Evolutionary conservation across 495 filamentous ascomycete genomes (phyloP), one percentile per base, ranked within the genome.

Genomic region (Penicillium chermesinum): DNA sequence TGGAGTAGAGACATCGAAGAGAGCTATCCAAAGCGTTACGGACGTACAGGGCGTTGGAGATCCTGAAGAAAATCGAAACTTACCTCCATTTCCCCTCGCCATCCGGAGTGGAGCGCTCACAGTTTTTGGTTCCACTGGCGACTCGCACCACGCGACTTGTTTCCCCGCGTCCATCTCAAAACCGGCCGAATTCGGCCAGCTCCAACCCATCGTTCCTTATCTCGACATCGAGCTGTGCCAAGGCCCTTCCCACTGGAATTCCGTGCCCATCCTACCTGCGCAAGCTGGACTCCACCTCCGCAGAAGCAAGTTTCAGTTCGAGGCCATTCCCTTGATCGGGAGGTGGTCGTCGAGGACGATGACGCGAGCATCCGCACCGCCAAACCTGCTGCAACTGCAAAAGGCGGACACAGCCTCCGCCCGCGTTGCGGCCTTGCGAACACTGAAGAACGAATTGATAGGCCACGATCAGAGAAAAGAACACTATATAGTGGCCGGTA

Each of bases 381-480:
- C 82, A 19, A 72, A 85, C 49, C 71, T 89, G 43, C 65, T 78
- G 21, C 77, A 86, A 64, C 74, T 89, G 49, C 74, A 75, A 42
- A 78, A 70, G 55, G 73, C 83, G 35, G 78, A 75, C 42, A 81
- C 80, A 50, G 64, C 76, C 49, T 70, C 74, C 3, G 74, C 80
- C 36, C 86, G 88, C 58, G 73, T 84, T 21, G 71, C 71, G 34
- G 77, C 80, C 40, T 76, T 98, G 35, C 78, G 81, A 38, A 69
- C 73, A 20, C 65, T 97, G 12, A 98, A 95, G 73, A 90, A 96
- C 65, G 86, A 94, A 47, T 72, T 93, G 35, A 81, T 95, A 54
- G 93, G 93, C 25, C 89, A 96, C 67, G 80, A 87, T 19, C 84
- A 93, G 60, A 81, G 83, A 59, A 98, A 98, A 64, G 85, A 89